These are phyloP conservation scores for Umbelopsis sp. DNA, from an alignment of 371 early-diverging fungal genomes.

Conservation along the genomic window DNA sequence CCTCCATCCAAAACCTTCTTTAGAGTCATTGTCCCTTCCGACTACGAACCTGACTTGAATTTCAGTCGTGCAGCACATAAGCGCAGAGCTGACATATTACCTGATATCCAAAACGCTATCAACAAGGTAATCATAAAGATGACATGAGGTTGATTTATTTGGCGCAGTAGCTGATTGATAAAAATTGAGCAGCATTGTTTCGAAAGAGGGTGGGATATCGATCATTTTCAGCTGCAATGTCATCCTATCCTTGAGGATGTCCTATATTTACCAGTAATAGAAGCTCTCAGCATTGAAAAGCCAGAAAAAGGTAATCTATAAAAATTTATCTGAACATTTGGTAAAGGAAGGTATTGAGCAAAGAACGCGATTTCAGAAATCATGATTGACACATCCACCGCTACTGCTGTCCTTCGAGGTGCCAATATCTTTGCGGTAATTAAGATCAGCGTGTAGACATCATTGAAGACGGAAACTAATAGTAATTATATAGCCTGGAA, in stretches of 20 bases:
- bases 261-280: constrained; percentile 21
- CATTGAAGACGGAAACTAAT: background rate
- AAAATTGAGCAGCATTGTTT: background rate
- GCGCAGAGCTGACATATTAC: constrained; percentile 1
- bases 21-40: background rate
- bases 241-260: constrained; percentile 20
- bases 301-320: constrained; percentile 6
- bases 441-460: background rate
- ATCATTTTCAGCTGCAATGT: constrained; percentile 11
- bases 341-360: background rate
- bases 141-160: background rate
- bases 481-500: background rate
- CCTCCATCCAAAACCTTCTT: background rate
- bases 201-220: background rate
- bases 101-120: background rate
- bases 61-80: background rate
- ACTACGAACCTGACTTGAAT: background rate
- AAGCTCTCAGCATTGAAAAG: constrained; percentile 1
- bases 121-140: background rate
- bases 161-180: too few species aligned
- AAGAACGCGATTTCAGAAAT: background rate
- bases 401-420: constrained; percentile 20
- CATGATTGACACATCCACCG: constrained; percentile 17
- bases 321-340: background rate
- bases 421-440: constrained; percentile 23